These are phyloP conservation scores for Lithospermum erythrorhizon DNA, from an alignment of 257 asterid species.

Conservation along the genomic window DNA sequence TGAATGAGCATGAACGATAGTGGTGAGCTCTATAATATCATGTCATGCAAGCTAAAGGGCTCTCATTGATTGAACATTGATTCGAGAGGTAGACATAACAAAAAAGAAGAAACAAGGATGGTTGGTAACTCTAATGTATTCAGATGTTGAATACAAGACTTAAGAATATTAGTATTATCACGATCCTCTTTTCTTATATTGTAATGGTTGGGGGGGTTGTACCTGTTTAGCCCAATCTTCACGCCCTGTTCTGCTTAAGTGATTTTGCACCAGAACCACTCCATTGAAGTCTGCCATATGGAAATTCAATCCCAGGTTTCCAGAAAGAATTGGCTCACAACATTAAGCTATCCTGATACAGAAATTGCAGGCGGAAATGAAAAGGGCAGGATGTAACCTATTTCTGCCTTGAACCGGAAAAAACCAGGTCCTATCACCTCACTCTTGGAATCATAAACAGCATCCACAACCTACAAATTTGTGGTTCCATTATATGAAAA, in stretches of 20 bases:
- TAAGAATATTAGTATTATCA: too few species aligned
- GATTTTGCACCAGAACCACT: conserved; percentile 82
- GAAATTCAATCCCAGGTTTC: conserved; percentile 4
- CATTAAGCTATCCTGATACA: background rate
- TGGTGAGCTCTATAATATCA: background rate
- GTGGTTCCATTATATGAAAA: conserved; percentile 12
- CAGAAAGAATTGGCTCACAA: conserved; percentile 5
- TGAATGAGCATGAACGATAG: background rate
- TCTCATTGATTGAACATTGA: too few species aligned
- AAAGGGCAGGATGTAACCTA: conserved; percentile 39
- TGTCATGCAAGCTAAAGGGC: background rate
- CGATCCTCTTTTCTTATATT: too few species aligned
- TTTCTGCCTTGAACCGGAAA: conserved; percentile 96
- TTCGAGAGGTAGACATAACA: too few species aligned
- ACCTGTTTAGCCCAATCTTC: conserved; percentile 96
- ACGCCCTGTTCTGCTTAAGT: conserved; percentile 76
- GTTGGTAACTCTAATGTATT: background rate
- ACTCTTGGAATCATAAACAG: conserved; percentile 90
- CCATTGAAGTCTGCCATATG: conserved; percentile 78
- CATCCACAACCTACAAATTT: conserved; percentile 68
- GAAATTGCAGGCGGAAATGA: background rate
- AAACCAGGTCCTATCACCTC: conserved; percentile 99
- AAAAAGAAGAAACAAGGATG: too few species aligned
- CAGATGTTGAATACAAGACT: background rate
- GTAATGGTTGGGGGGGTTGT: background rate